Base-by-base conservation (phyloP, 2,329 filamentous ascomycete genomes). In the Penicillium sp. region DNA sequence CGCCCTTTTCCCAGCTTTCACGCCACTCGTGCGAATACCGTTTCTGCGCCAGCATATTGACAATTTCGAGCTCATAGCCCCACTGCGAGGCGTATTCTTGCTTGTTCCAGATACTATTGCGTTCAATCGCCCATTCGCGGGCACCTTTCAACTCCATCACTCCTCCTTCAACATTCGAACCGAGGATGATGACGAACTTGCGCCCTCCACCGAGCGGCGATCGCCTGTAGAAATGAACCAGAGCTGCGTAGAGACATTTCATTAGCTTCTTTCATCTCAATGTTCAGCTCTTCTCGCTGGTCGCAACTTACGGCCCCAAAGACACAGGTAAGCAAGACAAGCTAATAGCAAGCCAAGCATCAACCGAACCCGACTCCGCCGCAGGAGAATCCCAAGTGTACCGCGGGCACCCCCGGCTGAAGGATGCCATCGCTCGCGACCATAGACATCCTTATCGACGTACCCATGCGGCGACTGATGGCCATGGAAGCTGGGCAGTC, bases 61-160 rank as follows among this genome's bases (percentile, higher is more conserved):
- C 91, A 69, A 97, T 89, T 73, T 99, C 94, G 54, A 99, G 79
- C 58, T 97, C 89, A 72, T 99, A 97, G 13, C 94, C 94, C 92
- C 94, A 97, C 71, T 83, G 83, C 29, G 85, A 82, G 2, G 87
- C 88, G 70, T 99, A 99, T 68, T 88, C 89, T 71, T 89, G 88
- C 81, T 99, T 99, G 77, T 99, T 99, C 72, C 88, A 87, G 51
- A 97, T 86, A 70, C 93, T 97, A 78, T 97, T 92, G 72, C 94
- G 84, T 77, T 99, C 94, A 67, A 97, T 96, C 1, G 94, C 94
- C 94, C 94, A 99, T 77, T 99, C 94, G 57, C 92, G 85, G 18
- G 93, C 90, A 0, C 93, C 93, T 75, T 99, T 99, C 93, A 92
- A 97, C 70, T 97, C 93, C 92, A 97, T 97, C 7, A 99, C 94